A percentile compares a stretch with the other conserved stretches of the same genome.
Conservation (phyloP, 176 grass and related monocot genomes). For the Raddia distichophylla region DNA sequence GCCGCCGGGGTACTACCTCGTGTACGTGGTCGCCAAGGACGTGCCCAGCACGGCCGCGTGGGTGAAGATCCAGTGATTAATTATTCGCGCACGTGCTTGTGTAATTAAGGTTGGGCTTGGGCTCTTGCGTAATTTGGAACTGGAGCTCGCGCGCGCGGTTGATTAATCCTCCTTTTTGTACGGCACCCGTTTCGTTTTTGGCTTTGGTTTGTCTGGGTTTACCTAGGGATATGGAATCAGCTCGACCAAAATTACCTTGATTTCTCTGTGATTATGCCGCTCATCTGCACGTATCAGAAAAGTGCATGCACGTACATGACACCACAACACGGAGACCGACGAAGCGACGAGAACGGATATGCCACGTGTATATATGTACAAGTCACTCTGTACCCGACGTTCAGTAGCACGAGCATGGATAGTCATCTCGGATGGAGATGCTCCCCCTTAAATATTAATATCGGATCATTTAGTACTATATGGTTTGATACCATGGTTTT, state of each 20-base stretch:
- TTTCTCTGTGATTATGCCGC: neutral
- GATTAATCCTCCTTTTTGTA: neutral
- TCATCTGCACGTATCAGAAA: neutral
- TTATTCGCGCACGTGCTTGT: neutral
- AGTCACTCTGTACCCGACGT: no score
- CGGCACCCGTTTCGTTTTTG: neutral
- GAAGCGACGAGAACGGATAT: neutral
- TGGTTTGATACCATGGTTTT: no score
- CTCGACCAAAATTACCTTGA: neutral
- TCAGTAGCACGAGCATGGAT: no score
- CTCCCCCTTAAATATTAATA: no score
- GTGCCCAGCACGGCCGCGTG: constrained; percentile 62
- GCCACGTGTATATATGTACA: no score
- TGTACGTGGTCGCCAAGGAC: constrained; percentile 60
- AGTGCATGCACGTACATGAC: neutral
- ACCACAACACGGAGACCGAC: neutral
- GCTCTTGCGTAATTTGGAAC: neutral
- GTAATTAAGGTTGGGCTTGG: neutral
- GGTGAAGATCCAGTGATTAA: constrained; percentile 52
- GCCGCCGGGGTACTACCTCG: constrained; percentile 72
- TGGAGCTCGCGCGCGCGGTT: neutral
- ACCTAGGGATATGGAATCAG: constrained; percentile 4
- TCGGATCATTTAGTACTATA: no score
- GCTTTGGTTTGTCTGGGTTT: neutral
- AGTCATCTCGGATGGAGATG: no score